These are phyloP conservation scores for Phytophthora sp. DNA, from an alignment of 352 stramenopile species.

Conservation along the genomic window DNA sequence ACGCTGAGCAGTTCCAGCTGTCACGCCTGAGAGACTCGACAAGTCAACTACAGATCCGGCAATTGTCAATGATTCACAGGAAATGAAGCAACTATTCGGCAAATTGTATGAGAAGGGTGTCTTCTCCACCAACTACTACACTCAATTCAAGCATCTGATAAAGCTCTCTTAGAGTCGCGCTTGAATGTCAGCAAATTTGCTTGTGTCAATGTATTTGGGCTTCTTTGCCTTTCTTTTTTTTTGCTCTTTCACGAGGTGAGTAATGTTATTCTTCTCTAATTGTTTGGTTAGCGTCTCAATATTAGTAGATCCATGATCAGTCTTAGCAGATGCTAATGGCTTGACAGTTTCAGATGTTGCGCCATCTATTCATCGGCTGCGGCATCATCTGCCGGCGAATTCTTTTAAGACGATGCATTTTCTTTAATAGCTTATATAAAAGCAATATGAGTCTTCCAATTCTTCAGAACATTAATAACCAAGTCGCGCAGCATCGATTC, in stretches of 20 bases:
- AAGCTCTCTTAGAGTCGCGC: too few species aligned
- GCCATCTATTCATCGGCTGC: constrained; percentile 15
- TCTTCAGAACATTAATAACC: neutral
- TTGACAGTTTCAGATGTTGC: constrained; percentile 2
- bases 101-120: too few species aligned
- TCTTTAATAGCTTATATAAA: neutral
- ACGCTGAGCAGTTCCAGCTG: neutral
- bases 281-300: constrained; percentile 22
- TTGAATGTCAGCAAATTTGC: constrained; percentile 14
- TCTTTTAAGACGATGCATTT: constrained; percentile 6
- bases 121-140: too few species aligned
- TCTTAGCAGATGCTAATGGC: too few species aligned
- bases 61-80: constrained; percentile 4
- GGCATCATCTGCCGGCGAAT: constrained; percentile 10
- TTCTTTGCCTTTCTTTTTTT: neutral
- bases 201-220: constrained; percentile 17
- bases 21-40: neutral
- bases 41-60: neutral
- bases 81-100: too few species aligned
- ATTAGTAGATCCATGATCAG: constrained; percentile 14
- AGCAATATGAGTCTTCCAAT: constrained; percentile 3
- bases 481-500: constrained; percentile 3
- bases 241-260: constrained; percentile 7
- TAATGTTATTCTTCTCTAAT: constrained; percentile 16
- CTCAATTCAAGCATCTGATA: too few species aligned